Conservation (phyloP, 2,329 filamentous ascomycete genomes). For the Pseudogymnoascus sp. region DNA sequence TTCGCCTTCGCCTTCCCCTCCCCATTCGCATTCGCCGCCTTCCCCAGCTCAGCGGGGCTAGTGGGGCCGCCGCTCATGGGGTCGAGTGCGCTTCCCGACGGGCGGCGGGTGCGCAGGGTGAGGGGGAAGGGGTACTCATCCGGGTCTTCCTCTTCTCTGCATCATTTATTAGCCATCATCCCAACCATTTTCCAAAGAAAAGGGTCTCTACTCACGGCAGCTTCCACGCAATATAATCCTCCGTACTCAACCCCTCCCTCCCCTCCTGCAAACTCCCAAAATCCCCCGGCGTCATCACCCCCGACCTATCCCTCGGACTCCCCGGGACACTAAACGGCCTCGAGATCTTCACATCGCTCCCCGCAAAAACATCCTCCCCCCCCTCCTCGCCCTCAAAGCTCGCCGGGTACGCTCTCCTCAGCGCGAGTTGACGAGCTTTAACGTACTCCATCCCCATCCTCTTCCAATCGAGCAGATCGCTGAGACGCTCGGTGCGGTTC, state of each 20-base stretch:
- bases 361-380: slow-evolving; percentile 83
- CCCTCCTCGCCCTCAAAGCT: slow-evolving; percentile 72
- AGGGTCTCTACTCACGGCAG: no score
- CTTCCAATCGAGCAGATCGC: slow-evolving; percentile 97
- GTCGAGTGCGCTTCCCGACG: not conserved
- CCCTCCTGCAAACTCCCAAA: slow-evolving; percentile 95
- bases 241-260: slow-evolving; percentile 82
- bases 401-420: slow-evolving; percentile 81
- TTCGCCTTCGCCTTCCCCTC: not conserved
- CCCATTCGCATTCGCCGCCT: not conserved
- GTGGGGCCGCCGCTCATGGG: slow-evolving; percentile 17
- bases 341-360: slow-evolving; percentile 90
- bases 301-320: slow-evolving; percentile 78
- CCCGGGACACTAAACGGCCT: slow-evolving; percentile 89
- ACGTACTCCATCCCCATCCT: slow-evolving; percentile 99
- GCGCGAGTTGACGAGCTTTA: slow-evolving; percentile 87
- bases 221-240: slow-evolving; percentile 98
- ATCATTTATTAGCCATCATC: no score
- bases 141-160: slow-evolving; percentile 87
- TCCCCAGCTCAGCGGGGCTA: slow-evolving; percentile 22
- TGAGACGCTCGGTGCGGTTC: slow-evolving; percentile 89
- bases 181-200: no score
- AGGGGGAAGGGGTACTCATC: slow-evolving; percentile 68
- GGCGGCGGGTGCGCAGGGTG: slow-evolving; percentile 39
- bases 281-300: slow-evolving; percentile 98